Percentiles rank a stretch among this genome's conserved stretches.
These are phyloP conservation scores for Rosellinia necatrix DNA, from an alignment of 2,329 filamentous ascomycete genomes.

Conservation along the genomic window DNA sequence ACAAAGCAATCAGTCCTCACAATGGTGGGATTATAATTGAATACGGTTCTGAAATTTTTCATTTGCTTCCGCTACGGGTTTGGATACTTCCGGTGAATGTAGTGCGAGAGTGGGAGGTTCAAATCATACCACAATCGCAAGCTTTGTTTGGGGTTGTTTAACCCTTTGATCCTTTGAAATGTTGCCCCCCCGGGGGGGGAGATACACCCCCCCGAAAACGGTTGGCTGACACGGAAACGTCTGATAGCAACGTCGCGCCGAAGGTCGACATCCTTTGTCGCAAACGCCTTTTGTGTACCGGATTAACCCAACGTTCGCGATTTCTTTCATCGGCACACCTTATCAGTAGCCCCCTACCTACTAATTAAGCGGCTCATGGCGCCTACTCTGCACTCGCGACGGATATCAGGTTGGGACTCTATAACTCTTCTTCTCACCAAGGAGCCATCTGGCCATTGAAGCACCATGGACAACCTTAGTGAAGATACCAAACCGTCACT, in stretches of 20 bases:
- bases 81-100: constrained; percentile 4
- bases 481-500: too few species aligned
- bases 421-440: neutral
- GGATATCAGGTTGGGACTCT: neutral
- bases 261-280: constrained; percentile 12
- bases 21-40: constrained; percentile 18
- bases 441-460: neutral
- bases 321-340: constrained; percentile 26
- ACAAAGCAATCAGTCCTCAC: neutral
- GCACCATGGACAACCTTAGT: constrained; percentile 19
- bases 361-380: constrained; percentile 3
- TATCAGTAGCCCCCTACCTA: constrained; percentile 18
- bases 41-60: too few species aligned
- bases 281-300: constrained; percentile 19
- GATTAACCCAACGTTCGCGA: constrained; percentile 4
- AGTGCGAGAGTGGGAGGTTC: too few species aligned
- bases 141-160: constrained; percentile 13
- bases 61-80: neutral
- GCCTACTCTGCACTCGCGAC: neutral
- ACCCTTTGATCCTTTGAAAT: constrained; percentile 10
- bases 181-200: constrained; percentile 6
- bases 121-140: neutral
- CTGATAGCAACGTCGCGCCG: neutral
- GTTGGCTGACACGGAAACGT: constrained; percentile 25
- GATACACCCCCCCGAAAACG: constrained; percentile 25